Conservation (phyloP, 805 yeast genomes). For the Candida ulmi region DNA sequence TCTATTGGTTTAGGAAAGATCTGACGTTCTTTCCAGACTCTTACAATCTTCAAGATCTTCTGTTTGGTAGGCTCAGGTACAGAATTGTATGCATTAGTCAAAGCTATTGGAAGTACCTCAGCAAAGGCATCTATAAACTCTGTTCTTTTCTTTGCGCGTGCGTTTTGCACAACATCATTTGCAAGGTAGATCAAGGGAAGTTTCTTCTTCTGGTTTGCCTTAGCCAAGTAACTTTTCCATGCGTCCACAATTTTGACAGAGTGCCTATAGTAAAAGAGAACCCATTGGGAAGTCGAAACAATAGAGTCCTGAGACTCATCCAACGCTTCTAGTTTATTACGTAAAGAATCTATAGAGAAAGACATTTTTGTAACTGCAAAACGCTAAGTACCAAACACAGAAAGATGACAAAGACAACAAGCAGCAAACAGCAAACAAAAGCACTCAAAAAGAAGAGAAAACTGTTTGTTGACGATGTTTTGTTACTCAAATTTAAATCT, state of each 20-base stretch:
- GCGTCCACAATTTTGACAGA: conserved; percentile 45
- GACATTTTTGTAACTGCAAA: too few relatives aligned
- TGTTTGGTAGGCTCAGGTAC: conserved; percentile 14
- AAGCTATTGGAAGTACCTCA: conserved; percentile 36
- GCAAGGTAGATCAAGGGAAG: conserved; percentile 63
- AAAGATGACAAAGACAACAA: too few relatives aligned
- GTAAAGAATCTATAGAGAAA: conserved; percentile 43
- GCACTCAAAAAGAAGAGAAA: too few relatives aligned
- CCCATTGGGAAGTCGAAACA: conserved; percentile 71
- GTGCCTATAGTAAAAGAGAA: conserved; percentile 58
- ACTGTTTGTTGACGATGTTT: too few relatives aligned
- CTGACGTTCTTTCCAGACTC: conserved; percentile 52
- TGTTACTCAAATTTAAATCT: too few relatives aligned
- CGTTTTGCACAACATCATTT: conserved; percentile 79
- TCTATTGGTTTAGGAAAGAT: conserved; percentile 29
- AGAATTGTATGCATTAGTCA: conserved; percentile 24
- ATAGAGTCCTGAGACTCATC: conserved; percentile 68
- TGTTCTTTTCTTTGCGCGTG: conserved; percentile 53
- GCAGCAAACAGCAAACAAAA: too few relatives aligned
- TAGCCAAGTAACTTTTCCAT: conserved; percentile 40
- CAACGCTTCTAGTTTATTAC: conserved; percentile 39
- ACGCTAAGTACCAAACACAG: too few relatives aligned
- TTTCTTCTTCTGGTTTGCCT: conserved; percentile 34
- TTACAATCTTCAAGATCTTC: conserved; percentile 44
- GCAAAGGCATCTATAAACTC: conserved; percentile 59